Percentiles rank a stretch among this genome's conserved stretches.
These are phyloP conservation scores for Phialophora expanda DNA, from an alignment of 2,329 filamentous ascomycete genomes.

Conservation along the genomic window DNA sequence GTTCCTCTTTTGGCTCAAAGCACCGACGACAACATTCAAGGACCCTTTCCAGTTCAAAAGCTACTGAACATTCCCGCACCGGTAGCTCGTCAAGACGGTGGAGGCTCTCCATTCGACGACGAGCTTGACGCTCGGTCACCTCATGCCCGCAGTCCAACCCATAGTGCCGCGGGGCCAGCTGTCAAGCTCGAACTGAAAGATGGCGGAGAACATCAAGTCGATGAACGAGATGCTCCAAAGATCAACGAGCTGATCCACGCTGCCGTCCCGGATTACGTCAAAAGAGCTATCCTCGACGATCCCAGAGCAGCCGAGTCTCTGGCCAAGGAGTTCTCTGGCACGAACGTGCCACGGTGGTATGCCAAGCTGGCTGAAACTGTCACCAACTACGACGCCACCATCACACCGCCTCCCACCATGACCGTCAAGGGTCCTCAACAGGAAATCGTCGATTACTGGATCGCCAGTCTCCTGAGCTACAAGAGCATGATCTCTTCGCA, in stretches of 20 bases:
- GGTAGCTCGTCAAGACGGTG: background rate
- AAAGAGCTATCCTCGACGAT: constrained; percentile 22
- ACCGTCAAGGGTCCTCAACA: background rate
- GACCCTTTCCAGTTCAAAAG: constrained; percentile 19
- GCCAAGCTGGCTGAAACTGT: constrained; percentile 15
- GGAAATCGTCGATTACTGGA: constrained; percentile 17
- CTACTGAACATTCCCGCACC: constrained; percentile 9
- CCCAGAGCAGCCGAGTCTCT: constrained; percentile 20
- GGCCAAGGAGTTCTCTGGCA: constrained; percentile 23
- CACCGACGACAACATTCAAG: constrained; percentile 3
- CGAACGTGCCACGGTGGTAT: constrained; percentile 21
- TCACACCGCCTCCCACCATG: constrained; percentile 22
- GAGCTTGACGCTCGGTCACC: background rate
- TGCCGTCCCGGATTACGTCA: constrained; percentile 19
- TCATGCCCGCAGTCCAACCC: background rate
- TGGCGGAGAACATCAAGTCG: background rate
- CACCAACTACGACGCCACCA: constrained; percentile 28
- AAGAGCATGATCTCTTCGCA: constrained; percentile 6
- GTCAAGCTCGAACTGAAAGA: constrained; percentile 7
- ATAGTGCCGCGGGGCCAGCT: constrained; percentile 6
- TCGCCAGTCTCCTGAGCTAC: constrained; percentile 18
- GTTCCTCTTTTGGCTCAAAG: constrained; percentile 2
- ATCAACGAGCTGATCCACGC: constrained; percentile 19
- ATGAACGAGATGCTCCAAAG: background rate
- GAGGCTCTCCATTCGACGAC: constrained; percentile 7